Percentiles rank a stretch among this genome's conserved stretches.
phyloP scores from a whole-genome alignment of 805 yeast genomes.

The Wickerhamomyces subpelliculosus region DNA sequence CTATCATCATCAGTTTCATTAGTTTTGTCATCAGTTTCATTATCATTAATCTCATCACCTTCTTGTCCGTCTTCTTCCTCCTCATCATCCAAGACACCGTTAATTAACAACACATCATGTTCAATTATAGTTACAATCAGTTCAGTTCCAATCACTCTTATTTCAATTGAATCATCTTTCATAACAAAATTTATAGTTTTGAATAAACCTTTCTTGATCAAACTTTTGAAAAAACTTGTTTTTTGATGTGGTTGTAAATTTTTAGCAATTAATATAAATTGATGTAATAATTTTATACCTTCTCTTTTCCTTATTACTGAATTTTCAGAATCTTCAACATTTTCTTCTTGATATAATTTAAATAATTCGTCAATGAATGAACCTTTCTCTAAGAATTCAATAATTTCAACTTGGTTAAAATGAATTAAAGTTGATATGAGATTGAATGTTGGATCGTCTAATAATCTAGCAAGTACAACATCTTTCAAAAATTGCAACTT shows the following conservation, averaged over 20 bases:
- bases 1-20: not conserved
- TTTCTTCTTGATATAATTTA: conserved; percentile 36
- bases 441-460: conserved; percentile 75
- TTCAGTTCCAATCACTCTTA: conserved; percentile 72
- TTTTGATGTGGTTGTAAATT: conserved; percentile 52
- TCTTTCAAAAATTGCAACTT: conserved; percentile 78
- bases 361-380: conserved; percentile 55
- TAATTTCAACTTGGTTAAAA: conserved; percentile 59
- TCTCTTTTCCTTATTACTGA: conserved; percentile 40
- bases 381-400: conserved; percentile 46
- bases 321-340: conserved; percentile 4
- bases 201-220: conserved; percentile 66
- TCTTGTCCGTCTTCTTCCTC: conserved; percentile 2
- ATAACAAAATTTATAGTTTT: conserved; percentile 68
- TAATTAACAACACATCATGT: conserved; percentile 65
- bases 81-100: conserved; percentile 15
- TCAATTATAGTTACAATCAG: conserved; percentile 74
- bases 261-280: conserved; percentile 71
- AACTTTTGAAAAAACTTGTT: conserved; percentile 52
- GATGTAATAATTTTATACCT: conserved; percentile 75
- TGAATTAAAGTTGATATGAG: conserved; percentile 62
- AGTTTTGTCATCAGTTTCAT: not conserved
- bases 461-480: conserved; percentile 71
- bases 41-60: conserved; percentile 1
- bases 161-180: conserved; percentile 36